These are phyloP conservation scores for Globisporangium lucens DNA, from an alignment of 352 stramenopile species.

Conservation along the genomic window DNA sequence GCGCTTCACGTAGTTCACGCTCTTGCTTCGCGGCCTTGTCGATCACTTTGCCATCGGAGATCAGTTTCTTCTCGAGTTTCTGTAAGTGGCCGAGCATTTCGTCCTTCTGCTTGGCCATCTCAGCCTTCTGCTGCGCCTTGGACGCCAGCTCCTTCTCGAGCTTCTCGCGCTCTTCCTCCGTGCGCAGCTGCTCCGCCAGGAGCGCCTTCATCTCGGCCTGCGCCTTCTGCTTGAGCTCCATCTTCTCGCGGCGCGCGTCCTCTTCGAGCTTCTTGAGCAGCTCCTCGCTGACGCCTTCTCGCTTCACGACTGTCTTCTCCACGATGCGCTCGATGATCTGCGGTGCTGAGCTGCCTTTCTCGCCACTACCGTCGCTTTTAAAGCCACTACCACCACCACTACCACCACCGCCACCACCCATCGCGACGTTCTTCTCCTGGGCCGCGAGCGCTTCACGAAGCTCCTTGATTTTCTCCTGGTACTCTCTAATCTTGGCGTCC, in stretches of 20 bases:
- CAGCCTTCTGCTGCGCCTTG: slow-evolving; percentile 80
- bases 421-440: slow-evolving; percentile 43
- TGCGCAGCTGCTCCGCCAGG: slow-evolving; percentile 80
- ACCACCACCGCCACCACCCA: slow-evolving; percentile 13
- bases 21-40: slow-evolving; percentile 94
- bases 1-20: slow-evolving; percentile 85
- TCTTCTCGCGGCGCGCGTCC: slow-evolving; percentile 70
- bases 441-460: slow-evolving; percentile 82
- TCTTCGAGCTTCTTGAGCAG: slow-evolving; percentile 77
- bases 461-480: slow-evolving; percentile 95
- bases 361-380: slow-evolving; percentile 12
- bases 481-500: slow-evolving; percentile 97
- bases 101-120: slow-evolving; percentile 85
- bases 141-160: slow-evolving; percentile 84
- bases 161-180: slow-evolving; percentile 83
- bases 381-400: slow-evolving; percentile 7
- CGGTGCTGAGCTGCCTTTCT: slow-evolving; percentile 34
- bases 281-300: slow-evolving; percentile 69
- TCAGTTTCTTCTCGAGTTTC: slow-evolving; percentile 71
- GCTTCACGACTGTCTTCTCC: slow-evolving; percentile 77
- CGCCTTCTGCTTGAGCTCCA: slow-evolving; percentile 64
- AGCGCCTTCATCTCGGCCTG: slow-evolving; percentile 84
- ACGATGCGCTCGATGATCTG: slow-evolving; percentile 79
- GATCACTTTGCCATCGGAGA: slow-evolving; percentile 93
- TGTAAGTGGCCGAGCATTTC: slow-evolving; percentile 90